phyloP scores from a whole-genome alignment of 1,284 basidiomycete species.

The Volvariella volvacea region DNA sequence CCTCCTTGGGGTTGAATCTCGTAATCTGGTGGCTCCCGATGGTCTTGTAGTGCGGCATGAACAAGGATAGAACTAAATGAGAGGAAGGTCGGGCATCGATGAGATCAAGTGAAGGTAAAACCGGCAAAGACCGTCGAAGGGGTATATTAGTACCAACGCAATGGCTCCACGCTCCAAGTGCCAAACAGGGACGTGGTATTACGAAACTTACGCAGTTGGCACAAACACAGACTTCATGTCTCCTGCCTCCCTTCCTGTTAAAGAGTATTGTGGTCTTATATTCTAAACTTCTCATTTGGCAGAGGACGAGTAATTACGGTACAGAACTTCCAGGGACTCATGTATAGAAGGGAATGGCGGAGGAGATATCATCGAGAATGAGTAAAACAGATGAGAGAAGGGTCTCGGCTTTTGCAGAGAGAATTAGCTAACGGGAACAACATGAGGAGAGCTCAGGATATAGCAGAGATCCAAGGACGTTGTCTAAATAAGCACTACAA shows the following conservation, averaged over 20 bases:
- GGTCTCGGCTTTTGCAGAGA: slow-evolving; percentile 71
- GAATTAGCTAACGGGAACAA: slow-evolving; percentile 50
- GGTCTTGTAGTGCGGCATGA: slow-evolving; percentile 60
- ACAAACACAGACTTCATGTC: slow-evolving; percentile 82
- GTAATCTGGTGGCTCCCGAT: slow-evolving; percentile 57
- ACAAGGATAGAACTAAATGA: slow-evolving; percentile 64
- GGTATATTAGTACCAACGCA: not conserved
- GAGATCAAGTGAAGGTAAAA: slow-evolving; percentile 2
- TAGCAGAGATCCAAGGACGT: slow-evolving; percentile 43
- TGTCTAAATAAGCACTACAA: slow-evolving; percentile 78
- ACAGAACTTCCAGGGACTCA: slow-evolving; percentile 48
- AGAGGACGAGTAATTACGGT: slow-evolving; percentile 57
- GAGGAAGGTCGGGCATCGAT: not conserved
- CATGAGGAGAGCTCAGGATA: not conserved
- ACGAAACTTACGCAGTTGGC: slow-evolving; percentile 69
- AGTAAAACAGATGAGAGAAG: slow-evolving; percentile 75
- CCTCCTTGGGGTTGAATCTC: slow-evolving; percentile 50
- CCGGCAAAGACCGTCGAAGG: not conserved
- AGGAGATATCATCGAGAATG: slow-evolving; percentile 57
- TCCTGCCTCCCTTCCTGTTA: slow-evolving; percentile 75
- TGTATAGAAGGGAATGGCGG: slow-evolving; percentile 54
- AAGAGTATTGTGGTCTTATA: slow-evolving; percentile 62
- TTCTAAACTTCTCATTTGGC: slow-evolving; percentile 21
- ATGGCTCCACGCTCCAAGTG: slow-evolving; percentile 1
- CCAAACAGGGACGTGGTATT: not conserved